Conservation (phyloP, 2,329 filamentous ascomycete species). For the Xylariaceae sp. region DNA sequence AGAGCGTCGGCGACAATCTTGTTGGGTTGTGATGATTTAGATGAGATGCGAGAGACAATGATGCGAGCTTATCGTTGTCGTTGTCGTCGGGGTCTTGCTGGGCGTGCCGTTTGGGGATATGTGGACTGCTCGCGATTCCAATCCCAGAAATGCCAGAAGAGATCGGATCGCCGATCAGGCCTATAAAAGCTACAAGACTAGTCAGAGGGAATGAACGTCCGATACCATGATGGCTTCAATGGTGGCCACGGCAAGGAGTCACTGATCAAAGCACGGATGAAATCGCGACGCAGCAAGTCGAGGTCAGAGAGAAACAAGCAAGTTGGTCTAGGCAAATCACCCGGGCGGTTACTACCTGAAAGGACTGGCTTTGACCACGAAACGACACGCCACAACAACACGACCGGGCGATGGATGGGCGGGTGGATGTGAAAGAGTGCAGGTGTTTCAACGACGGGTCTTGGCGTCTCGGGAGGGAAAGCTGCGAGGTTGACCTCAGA, state of each 20-base stretch:
- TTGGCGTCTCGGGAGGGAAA: slow-evolving; percentile 23
- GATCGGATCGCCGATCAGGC: slow-evolving; percentile 7
- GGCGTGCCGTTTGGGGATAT: slow-evolving; percentile 14
- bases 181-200: slow-evolving; percentile 18
- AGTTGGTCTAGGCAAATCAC: slow-evolving; percentile 4
- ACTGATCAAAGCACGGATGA: not conserved
- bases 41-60: slow-evolving; percentile 15
- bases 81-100: slow-evolving; percentile 16
- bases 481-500: slow-evolving; percentile 26
- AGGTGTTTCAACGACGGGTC: slow-evolving; percentile 25
- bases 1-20: slow-evolving; percentile 1
- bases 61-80: slow-evolving; percentile 14
- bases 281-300: slow-evolving; percentile 1
- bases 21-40: slow-evolving; percentile 7
- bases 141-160: not conserved
- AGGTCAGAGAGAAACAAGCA: slow-evolving; percentile 8
- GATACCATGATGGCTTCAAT: slow-evolving; percentile 17
- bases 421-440: slow-evolving; percentile 1
- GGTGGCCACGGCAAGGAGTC: not conserved
- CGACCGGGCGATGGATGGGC: slow-evolving; percentile 7
- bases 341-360: not conserved
- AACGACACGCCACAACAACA: slow-evolving; percentile 12
- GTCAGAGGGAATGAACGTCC: slow-evolving; percentile 10
- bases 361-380: slow-evolving; percentile 12
- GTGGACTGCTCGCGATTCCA: slow-evolving; percentile 16